These are phyloP conservation scores for Lotus japonicus DNA, from an alignment of 306 rosid genomes.

Conservation along the genomic window DNA sequence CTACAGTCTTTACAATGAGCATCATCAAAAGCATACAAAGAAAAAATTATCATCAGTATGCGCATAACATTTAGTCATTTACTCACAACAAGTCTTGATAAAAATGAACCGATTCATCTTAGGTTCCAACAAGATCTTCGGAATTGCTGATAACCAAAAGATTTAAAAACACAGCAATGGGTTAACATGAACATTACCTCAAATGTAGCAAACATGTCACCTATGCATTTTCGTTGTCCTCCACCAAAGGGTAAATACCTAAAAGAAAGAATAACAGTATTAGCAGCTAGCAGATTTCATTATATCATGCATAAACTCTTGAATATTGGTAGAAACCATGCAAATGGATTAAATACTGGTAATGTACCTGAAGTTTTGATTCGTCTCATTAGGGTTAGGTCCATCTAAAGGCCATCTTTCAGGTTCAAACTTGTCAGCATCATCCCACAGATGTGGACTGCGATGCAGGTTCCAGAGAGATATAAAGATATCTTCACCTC, in stretches of 20 bases:
- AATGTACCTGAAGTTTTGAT: conserved; percentile 81
- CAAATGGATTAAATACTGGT: background rate
- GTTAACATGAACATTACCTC: conserved; percentile 51
- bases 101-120: background rate
- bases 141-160: background rate
- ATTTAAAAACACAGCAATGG: background rate
- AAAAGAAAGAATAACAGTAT: conserved; percentile 18
- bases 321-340: background rate
- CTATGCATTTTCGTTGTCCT: conserved; percentile 89
- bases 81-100: background rate
- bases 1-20: conserved; percentile 53
- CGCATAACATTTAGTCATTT: background rate
- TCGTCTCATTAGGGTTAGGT: conserved; percentile 92
- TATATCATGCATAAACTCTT: background rate
- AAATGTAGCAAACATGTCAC: conserved; percentile 86
- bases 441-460: conserved; percentile 76
- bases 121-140: background rate
- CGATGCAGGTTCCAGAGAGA: conserved; percentile 94
- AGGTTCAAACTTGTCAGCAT: conserved; percentile 75
- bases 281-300: background rate
- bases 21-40: conserved; percentile 7
- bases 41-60: conserved; percentile 10
- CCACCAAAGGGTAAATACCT: conserved; percentile 98
- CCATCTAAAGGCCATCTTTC: conserved; percentile 98
- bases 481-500: conserved; percentile 92